A percentile compares a stretch with the other conserved stretches of the same genome.
Conservation (phyloP, 352 stramenopile genomes). For the Pythium aristosporum region DNA sequence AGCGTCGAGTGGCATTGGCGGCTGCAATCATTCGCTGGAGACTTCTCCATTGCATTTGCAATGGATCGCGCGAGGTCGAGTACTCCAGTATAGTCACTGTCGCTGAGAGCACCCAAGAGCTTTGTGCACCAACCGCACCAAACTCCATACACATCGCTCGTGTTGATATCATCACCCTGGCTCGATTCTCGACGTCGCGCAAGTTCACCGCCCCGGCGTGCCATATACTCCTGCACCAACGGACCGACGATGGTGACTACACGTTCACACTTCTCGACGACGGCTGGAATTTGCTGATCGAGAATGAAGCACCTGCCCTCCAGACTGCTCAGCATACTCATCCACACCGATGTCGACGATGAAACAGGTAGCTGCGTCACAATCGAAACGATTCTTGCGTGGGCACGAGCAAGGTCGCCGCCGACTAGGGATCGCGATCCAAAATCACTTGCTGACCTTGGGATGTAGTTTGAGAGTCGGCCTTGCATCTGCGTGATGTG, state of each 20-base stretch:
- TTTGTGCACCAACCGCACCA: slow-evolving; percentile 8
- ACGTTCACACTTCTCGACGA: background rate
- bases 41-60: background rate
- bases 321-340: slow-evolving; percentile 20
- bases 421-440: background rate
- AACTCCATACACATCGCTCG: slow-evolving; percentile 13
- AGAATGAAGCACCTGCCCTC: slow-evolving; percentile 10
- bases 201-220: background rate
- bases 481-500: slow-evolving; percentile 48
- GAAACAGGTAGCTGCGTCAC: slow-evolving; percentile 14
- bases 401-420: background rate
- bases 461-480: slow-evolving; percentile 18
- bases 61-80: background rate
- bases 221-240: slow-evolving; percentile 11
- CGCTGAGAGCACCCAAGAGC: background rate
- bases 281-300: slow-evolving; percentile 17
- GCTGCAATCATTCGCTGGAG: background rate
- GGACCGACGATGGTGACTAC: slow-evolving; percentile 1
- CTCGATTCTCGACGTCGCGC: background rate
- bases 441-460: background rate
- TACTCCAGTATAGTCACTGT: background rate
- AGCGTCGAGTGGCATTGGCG: background rate
- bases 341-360: slow-evolving; percentile 19
- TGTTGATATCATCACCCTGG: background rate
- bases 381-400: slow-evolving; percentile 11